Evolutionary conservation across 163 green algal genomes (phyloP).

Genomic region (Chlamydomonas reinhardtii): DNA sequence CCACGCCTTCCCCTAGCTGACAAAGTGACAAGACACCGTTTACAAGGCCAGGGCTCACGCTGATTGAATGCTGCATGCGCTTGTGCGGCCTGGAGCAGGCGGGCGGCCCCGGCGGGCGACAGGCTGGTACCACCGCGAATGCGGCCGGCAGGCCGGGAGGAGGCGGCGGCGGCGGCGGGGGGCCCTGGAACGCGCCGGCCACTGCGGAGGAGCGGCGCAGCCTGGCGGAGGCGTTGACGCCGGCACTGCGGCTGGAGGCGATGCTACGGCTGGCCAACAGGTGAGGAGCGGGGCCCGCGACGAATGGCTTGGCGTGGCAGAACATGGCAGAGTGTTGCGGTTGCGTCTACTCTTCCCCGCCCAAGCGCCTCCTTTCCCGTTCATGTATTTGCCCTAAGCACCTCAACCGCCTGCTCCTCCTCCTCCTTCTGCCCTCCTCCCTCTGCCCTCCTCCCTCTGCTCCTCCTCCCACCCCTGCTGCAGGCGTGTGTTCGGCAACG

Average conservation of each 20-base stretch:
- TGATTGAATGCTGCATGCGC: not conserved
- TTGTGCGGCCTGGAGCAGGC: not conserved
- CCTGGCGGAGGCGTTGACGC: not conserved
- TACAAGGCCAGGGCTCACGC: no score
- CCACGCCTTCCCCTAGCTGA: no score
- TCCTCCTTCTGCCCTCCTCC: not conserved
- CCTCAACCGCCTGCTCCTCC: not conserved
- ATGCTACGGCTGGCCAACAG: conserved; percentile 33
- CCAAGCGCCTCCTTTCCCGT: no score
- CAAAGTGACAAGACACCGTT: no score
- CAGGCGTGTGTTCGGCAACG: conserved; percentile 62
- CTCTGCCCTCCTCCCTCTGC: not conserved
- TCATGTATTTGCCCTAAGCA: no score
- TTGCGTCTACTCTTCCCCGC: no score
- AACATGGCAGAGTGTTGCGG: no score
- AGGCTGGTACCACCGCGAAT: not conserved
- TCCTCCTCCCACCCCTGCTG: not conserved
- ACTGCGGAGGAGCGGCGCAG: not conserved
- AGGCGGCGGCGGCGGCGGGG: not conserved
- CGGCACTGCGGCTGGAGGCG: not conserved
- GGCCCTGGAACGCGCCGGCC: not conserved
- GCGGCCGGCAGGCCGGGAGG: not conserved
- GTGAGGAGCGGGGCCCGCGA: not conserved
- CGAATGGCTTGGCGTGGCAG: no score
- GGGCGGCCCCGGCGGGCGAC: no score